A percentile compares a stretch with the other conserved stretches of the same genome.
Conservation (phyloP, 495 filamentous ascomycete genomes). For the Podospora anserina region DNA sequence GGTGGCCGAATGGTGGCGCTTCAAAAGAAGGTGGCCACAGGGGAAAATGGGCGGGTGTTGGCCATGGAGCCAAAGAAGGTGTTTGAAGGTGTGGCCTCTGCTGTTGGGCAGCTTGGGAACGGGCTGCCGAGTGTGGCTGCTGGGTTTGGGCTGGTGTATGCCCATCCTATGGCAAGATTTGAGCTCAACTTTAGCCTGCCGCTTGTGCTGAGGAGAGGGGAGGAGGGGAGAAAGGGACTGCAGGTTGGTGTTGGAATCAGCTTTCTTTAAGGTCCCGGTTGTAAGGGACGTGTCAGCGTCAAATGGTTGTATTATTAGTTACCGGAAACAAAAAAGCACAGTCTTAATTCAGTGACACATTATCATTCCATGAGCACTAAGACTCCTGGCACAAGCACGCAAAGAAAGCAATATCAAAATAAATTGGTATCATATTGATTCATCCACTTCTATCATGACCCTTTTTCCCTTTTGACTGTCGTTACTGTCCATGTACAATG, state of each 20-base stretch:
- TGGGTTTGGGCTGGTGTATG: conserved; percentile 89
- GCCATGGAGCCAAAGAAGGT: conserved; percentile 40
- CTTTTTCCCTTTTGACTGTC: not conserved
- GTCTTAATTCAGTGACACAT: too few species aligned
- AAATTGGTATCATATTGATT: not conserved
- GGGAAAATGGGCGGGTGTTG: conserved; percentile 32
- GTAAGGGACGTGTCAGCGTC: not conserved
- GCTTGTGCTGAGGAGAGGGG: conserved; percentile 71
- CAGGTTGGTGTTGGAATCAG: conserved; percentile 91
- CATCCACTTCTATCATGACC: not conserved
- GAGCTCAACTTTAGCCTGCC: conserved; percentile 94
- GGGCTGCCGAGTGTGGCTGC: conserved; percentile 82
- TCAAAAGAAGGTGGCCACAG: conserved; percentile 50
- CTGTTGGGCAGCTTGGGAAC: conserved; percentile 63
- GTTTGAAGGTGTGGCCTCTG: conserved; percentile 49
- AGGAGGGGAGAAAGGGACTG: conserved; percentile 85
- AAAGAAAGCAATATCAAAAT: not conserved
- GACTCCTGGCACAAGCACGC: not conserved
- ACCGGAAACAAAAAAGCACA: not conserved
- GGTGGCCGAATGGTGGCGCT: conserved; percentile 81
- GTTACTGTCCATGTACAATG: not conserved
- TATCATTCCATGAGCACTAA: too few species aligned
- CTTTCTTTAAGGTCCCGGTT: conserved; percentile 65
- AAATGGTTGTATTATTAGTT: not conserved
- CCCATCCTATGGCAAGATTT: conserved; percentile 84